phyloP scores from a whole-genome alignment of 257 asterid genomes.

The Datura wrightii region DNA sequence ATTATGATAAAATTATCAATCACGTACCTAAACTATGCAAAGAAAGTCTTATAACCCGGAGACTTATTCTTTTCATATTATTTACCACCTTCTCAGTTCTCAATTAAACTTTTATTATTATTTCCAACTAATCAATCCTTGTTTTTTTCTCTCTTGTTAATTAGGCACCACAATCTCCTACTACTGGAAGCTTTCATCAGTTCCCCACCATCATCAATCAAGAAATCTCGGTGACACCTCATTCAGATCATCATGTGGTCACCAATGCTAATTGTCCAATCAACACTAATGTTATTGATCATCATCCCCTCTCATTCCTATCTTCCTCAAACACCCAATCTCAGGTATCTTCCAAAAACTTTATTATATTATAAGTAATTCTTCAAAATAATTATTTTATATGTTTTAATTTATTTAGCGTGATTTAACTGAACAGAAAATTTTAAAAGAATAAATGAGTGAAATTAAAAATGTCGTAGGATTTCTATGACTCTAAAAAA shows the following conservation, averaged over 20 bases:
- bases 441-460: not conserved
- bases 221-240: not conserved
- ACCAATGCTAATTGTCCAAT: not conserved
- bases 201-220: conserved; percentile 42
- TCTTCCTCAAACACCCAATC: not conserved
- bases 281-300: not conserved
- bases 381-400: too few relatives aligned
- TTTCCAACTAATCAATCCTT: not conserved
- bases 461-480: not conserved
- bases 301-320: conserved; percentile 4
- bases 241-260: too few relatives aligned
- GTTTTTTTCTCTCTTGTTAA: not conserved
- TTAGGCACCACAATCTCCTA: conserved; percentile 66
- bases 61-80: too few relatives aligned
- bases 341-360: not conserved
- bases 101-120: not conserved
- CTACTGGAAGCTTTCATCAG: conserved; percentile 68
- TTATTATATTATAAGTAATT: too few relatives aligned
- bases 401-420: too few relatives aligned
- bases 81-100: too few relatives aligned
- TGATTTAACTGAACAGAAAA: not conserved
- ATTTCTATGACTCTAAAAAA: not conserved
- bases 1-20: too few relatives aligned
- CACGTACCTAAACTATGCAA: too few relatives aligned
- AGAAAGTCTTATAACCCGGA: too few relatives aligned